These are phyloP conservation scores for Elaeis guineensis DNA, from an alignment of 176 grass and related monocot species.

Conservation along the genomic window DNA sequence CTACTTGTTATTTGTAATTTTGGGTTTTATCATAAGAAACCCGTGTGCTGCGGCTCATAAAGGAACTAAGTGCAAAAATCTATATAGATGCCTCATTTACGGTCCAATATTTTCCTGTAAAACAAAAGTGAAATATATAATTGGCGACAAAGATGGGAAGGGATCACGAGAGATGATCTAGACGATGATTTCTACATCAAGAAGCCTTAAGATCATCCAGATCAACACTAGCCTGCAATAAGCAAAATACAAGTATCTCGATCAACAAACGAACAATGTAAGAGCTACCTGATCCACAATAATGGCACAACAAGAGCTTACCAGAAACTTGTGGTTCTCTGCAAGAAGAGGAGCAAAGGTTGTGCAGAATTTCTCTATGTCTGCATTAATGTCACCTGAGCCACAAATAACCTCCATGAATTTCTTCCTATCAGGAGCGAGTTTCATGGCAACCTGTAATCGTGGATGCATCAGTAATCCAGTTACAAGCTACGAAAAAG, in stretches of 20 bases:
- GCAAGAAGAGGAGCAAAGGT: slow-evolving; percentile 70
- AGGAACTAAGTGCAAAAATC: no score
- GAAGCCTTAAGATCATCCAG: slow-evolving; percentile 90
- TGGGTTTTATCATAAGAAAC: no score
- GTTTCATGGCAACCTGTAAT: slow-evolving; percentile 79
- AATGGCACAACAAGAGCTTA: slow-evolving; percentile 18
- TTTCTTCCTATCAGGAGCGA: slow-evolving; percentile 83
- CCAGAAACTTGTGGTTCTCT: slow-evolving; percentile 81
- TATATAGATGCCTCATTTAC: no score
- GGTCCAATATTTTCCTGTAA: not conserved
- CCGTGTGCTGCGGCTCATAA: no score
- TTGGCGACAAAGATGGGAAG: no score
- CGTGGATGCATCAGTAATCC: slow-evolving; percentile 8
- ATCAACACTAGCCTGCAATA: slow-evolving; percentile 74
- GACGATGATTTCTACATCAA: slow-evolving; percentile 22
- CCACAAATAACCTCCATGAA: slow-evolving; percentile 90
- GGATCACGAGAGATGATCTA: not conserved
- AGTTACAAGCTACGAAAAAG: not conserved
- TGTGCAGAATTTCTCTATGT: slow-evolving; percentile 87
- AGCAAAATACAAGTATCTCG: slow-evolving; percentile 8
- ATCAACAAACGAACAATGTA: not conserved
- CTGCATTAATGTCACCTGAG: slow-evolving; percentile 72
- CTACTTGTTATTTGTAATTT: no score
- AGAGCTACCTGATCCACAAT: not conserved
- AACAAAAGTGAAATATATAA: not conserved